Conservation (phyloP, 148 eudicot genomes). For the Rhododendron simsii region DNA sequence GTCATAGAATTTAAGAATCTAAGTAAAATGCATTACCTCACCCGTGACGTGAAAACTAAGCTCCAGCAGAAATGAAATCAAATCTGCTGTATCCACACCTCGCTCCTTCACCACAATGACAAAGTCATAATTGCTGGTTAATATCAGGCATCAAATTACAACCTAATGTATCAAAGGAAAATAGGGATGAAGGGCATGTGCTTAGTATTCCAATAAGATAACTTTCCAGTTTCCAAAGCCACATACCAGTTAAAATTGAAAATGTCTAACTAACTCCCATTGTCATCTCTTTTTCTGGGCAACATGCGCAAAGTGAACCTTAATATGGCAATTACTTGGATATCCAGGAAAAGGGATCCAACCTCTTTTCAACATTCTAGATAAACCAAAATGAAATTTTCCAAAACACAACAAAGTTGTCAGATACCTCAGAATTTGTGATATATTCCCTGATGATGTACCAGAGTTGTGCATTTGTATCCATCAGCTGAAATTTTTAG, state of each 20-base stretch:
- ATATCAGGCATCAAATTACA: constrained; percentile 2
- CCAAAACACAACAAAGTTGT: background rate
- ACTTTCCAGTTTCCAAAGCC: background rate
- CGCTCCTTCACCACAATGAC: constrained; percentile 58
- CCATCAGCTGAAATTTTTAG: constrained; percentile 77
- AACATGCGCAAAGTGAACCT: background rate
- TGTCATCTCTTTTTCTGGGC: background rate
- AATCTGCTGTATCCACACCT: constrained; percentile 78
- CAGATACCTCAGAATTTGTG: constrained; percentile 77
- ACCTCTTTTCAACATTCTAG: background rate
- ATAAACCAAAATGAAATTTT: background rate
- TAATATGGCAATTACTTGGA: background rate
- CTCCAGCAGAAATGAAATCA: constrained; percentile 88
- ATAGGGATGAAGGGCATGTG: background rate
- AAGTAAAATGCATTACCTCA: constrained; percentile 47
- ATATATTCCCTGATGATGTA: constrained; percentile 96
- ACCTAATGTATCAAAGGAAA: background rate
- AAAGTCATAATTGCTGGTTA: constrained; percentile 14
- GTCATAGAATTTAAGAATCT: background rate
- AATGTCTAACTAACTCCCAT: background rate
- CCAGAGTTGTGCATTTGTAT: constrained; percentile 98
- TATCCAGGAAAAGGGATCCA: background rate
- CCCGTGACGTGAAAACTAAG: constrained; percentile 97
- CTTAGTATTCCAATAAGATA: background rate
- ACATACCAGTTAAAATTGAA: background rate